Base-by-base conservation (phyloP, 139 green algal species). In the Ulvella scutata region DNA sequence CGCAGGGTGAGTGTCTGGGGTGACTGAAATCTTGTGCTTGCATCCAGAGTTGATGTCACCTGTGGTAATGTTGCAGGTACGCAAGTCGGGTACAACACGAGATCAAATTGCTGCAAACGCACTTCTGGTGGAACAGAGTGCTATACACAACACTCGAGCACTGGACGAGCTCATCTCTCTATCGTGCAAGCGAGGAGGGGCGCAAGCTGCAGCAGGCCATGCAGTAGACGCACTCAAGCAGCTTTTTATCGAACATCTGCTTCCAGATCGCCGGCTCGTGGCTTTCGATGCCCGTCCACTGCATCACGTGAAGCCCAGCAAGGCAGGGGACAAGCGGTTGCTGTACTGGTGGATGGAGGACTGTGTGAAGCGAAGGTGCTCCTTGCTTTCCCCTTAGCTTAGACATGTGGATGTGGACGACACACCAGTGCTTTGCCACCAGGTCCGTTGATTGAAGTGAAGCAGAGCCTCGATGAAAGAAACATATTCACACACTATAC, bases 301-400 rank as follows among this genome's bases (percentile, higher is more conserved):
- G 62, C 77, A 76, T 36, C 31, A 62, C 26, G 43, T 91, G 43
- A 81, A 79, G 0, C 20, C 74, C 1, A 84, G 83, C 39, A 86
- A 84, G 73, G 82, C 86, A 0, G 88, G 77, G 26, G 77, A 87
- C 31, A 84, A 81, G 62, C 81, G 62, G 44, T 82, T 98, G 79
- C 79, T 97, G 51, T 84, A 88, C 61, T 98, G 87, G 87, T 81
- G 77, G 23, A 60, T 92, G 2, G 93, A 98, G 82, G 93, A 98
- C 44, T 78, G 74, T 6, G 44, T 97, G 3, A 97, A 96, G 86
- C 80, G 83, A 75, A 82, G 84, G 82, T 88, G 43, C 37, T 78
- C 6, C 9, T 17, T 3, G 3, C 4, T 26, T n/a, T 23, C 31
- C 13, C 10, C 0, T 67, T n/a, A 6, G 33, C n/a, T 62, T 23